Evolutionary conservation across 306 rosid genomes (phyloP), one percentile per base, ranked within the genome.

Genomic region (Comarum palustre): DNA sequence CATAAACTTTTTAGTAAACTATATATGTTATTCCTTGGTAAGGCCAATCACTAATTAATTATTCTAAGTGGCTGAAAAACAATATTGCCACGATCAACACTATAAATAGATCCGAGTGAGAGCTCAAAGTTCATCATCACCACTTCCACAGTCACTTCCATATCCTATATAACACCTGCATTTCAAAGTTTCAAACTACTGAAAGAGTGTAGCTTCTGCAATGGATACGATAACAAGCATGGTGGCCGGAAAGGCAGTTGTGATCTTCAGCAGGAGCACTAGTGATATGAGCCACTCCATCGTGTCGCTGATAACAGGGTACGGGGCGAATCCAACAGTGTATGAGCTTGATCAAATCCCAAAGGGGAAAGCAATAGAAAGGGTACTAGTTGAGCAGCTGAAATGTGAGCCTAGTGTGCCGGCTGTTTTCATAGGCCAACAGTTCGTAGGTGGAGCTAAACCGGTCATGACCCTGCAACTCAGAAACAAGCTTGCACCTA

Each of bases 341-440:
- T 73, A 83, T 72, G 87, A 90, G 80, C 24, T 90, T 36, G 96
- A 85, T 76, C 82, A 77, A 71, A 60, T 85, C 59, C 66, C 87
- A 61, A 80, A 79, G 65, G 92, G 93, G 11, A 75, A 79, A 5
- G 85, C 73, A 39, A 72, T 90, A 14, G 96, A 86, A 71, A 73
- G 82, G n/a, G 82, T 75, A 62, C 77, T 89, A 5, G 4, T 79
- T 47, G 62, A 36, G 20, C 87, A 84, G 36, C 59, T 84, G 11
- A 85, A 86, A 4, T 81, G 89, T 41, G 61, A 68, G n/a, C 97
- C 96, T 31, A 84, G 84, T 22, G 96, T 87, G 2, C 94, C 90
- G 0, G 92, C 87, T 1, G 86, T 90, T 61, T 90, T 80, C 84
- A 90, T 90, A 32, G 90, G 97, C 58, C 87, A 90, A 71, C 71